phyloP scores from a whole-genome alignment of 2,329 filamentous ascomycete species.

The Pyrenophora seminiperda region DNA sequence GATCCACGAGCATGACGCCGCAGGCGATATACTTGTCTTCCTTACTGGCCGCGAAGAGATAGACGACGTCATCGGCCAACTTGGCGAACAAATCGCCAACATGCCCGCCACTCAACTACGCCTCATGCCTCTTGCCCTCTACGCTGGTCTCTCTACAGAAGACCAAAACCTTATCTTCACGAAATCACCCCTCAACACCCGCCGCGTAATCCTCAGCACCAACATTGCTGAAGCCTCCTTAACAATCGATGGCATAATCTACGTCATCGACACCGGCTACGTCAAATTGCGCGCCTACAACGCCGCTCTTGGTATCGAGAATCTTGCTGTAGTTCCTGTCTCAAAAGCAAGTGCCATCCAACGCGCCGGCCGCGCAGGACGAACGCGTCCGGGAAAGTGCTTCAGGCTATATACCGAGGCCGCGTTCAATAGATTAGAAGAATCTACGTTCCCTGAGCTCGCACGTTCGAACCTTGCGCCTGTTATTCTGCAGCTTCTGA shows the following conservation, averaged over 20 bases:
- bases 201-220: conserved; percentile 91
- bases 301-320: conserved; percentile 83
- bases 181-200: conserved; percentile 75
- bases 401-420: conserved; percentile 88
- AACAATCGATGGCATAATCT: conserved; percentile 88
- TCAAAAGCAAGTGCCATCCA: conserved; percentile 94
- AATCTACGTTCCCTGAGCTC: conserved; percentile 83
- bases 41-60: conserved; percentile 94
- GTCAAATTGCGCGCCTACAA: conserved; percentile 89
- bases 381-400: conserved; percentile 90
- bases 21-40: conserved; percentile 90
- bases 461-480: conserved; percentile 90
- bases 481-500: conserved; percentile 88
- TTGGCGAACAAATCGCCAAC: conserved; percentile 72
- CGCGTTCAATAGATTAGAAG: conserved; percentile 67
- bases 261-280: conserved; percentile 88
- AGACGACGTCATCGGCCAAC: conserved; percentile 76
- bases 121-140: conserved; percentile 77
- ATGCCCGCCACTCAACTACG: conserved; percentile 64
- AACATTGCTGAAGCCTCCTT: conserved; percentile 97
- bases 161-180: conserved; percentile 97
- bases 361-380: conserved; percentile 84
- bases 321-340: conserved; percentile 77
- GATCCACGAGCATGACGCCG: conserved; percentile 79
- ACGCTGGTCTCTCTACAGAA: conserved; percentile 85